These are phyloP conservation scores for Leptographium galeiforme DNA, from an alignment of 2,329 filamentous ascomycete genomes.

Conservation along the genomic window DNA sequence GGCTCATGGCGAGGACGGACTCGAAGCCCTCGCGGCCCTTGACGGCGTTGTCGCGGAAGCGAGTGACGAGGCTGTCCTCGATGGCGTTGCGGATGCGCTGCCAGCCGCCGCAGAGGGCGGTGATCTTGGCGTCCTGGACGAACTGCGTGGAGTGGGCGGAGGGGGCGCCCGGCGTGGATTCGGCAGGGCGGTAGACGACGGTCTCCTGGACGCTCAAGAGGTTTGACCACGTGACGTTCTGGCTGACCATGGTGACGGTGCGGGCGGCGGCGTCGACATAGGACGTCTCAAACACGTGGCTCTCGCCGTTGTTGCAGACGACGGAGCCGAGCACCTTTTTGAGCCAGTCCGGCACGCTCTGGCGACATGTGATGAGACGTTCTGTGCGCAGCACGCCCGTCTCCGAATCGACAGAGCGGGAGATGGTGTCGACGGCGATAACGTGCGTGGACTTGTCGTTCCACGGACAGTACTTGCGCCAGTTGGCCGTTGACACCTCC, in stretches of 20 bases:
- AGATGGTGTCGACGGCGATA: conserved; percentile 84
- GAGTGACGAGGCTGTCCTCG: conserved; percentile 74
- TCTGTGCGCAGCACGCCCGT: conserved; percentile 50
- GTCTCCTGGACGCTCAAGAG: conserved; percentile 88
- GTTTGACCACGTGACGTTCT: conserved; percentile 88
- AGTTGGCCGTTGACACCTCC: conserved; percentile 93
- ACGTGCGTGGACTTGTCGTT: conserved; percentile 98
- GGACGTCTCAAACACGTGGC: conserved; percentile 86
- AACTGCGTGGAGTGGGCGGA: conserved; percentile 58
- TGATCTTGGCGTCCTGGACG: conserved; percentile 81
- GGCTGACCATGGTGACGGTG: conserved; percentile 92
- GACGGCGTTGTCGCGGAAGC: conserved; percentile 82
- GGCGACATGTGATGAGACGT: conserved; percentile 48
- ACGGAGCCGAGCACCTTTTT: conserved; percentile 60
- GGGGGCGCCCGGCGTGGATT: background rate
- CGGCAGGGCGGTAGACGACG: conserved; percentile 62
- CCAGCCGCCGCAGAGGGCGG: conserved; percentile 90
- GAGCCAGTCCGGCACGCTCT: conserved; percentile 64
- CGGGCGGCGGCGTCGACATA: conserved; percentile 77
- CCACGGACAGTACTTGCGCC: conserved; percentile 98
- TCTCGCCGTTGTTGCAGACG: conserved; percentile 46
- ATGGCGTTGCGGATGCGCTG: conserved; percentile 94
- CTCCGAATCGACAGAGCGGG: conserved; percentile 44
- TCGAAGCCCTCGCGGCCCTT: conserved; percentile 93
- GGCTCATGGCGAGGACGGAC: conserved; percentile 82